These are phyloP conservation scores for Camellia lanceoleosa DNA, from an alignment of 148 eudicot genomes.

Conservation along the genomic window DNA sequence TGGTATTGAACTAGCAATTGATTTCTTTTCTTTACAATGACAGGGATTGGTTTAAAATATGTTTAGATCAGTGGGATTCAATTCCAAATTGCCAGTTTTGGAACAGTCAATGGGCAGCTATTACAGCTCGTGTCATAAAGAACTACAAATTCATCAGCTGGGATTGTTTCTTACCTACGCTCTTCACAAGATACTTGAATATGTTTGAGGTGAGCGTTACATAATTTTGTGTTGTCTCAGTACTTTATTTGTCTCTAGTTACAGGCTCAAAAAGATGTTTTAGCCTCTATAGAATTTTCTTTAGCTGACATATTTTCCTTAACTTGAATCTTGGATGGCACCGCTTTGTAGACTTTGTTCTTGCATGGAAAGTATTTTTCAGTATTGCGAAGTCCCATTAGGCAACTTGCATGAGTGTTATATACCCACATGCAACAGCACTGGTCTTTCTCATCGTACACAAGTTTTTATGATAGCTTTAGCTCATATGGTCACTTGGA, in stretches of 20 bases:
- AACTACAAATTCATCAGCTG: slow-evolving; percentile 60
- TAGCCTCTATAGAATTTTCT: not conserved
- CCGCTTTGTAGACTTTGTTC: too few relatives aligned
- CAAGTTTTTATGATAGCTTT: not conserved
- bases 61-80: slow-evolving; percentile 69
- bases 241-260: not conserved
- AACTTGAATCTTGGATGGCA: too few relatives aligned
- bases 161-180: slow-evolving; percentile 69
- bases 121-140: slow-evolving; percentile 92
- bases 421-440: too few relatives aligned
- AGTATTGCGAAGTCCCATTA: too few relatives aligned
- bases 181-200: slow-evolving; percentile 77
- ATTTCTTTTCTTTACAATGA: slow-evolving; percentile 22
- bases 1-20: not conserved
- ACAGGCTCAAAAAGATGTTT: not conserved
- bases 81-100: slow-evolving; percentile 92
- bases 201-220: slow-evolving; percentile 81
- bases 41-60: slow-evolving; percentile 69
- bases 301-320: not conserved
- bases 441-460: too few relatives aligned
- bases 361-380: too few relatives aligned
- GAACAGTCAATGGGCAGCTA: slow-evolving; percentile 96
- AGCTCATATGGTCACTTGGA: not conserved
- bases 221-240: not conserved
- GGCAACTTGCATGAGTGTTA: too few relatives aligned